Percentiles rank a stretch among this genome's conserved stretches.
These are phyloP conservation scores for Diutina rugosa DNA, from an alignment of 1,139 yeast species.

Conservation along the genomic window DNA sequence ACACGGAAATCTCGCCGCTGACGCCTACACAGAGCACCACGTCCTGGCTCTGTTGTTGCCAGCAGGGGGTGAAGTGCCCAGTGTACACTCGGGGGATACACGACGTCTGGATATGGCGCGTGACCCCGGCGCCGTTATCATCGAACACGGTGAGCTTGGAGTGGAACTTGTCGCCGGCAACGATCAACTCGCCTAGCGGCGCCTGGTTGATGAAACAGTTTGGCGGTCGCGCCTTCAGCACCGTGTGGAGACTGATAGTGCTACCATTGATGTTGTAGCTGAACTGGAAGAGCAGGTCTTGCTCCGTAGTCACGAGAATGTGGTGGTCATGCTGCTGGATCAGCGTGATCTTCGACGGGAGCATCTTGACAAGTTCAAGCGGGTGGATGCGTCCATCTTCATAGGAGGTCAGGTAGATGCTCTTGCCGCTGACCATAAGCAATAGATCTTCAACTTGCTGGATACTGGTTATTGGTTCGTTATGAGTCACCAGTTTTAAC, in stretches of 20 bases:
- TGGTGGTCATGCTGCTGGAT: not conserved
- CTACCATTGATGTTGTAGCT: not conserved
- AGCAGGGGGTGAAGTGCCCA: not conserved
- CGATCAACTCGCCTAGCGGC: not conserved
- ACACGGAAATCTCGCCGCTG: not conserved
- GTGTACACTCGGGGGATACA: not conserved
- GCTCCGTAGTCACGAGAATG: not conserved
- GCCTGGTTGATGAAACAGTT: conserved; percentile 1
- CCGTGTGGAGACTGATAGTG: not conserved
- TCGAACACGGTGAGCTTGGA: not conserved
- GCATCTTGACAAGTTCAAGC: not conserved
- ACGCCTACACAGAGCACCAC: not conserved
- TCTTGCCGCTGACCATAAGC: not conserved
- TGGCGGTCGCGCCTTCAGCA: not conserved
- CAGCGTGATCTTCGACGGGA: not conserved
- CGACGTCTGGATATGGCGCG: not conserved
- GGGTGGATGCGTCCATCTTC: not conserved
- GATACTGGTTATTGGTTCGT: not conserved
- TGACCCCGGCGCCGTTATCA: not conserved
- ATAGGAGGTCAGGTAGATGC: not conserved
- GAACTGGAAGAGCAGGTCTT: not conserved
- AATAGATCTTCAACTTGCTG: not conserved
- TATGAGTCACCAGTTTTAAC: not conserved
- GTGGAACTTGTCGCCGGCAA: conserved; percentile 1
- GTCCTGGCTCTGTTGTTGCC: not conserved